Evolutionary conservation across 225 moss, liverwort and hornwort species (phyloP).

Genomic region (Takakia lepidozioides): DNA sequence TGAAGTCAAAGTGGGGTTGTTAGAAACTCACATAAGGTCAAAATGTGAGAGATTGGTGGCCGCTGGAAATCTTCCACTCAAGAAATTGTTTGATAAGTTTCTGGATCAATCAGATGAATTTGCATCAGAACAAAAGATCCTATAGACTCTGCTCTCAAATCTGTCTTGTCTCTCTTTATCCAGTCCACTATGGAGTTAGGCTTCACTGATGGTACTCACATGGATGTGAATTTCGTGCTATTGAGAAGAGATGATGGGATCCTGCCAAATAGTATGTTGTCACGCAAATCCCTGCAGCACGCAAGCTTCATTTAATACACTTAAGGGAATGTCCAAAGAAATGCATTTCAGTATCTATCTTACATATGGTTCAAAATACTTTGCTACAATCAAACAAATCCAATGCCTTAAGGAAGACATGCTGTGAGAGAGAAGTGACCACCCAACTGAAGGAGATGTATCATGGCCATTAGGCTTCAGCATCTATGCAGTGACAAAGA

Average conservation of each 20-base stretch:
- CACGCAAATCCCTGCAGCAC: constrained; percentile 3
- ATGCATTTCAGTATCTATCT: no score
- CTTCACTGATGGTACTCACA: constrained; percentile 5
- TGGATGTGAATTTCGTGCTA: constrained; percentile 33
- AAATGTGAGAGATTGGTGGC: constrained; percentile 16
- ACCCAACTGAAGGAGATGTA: no score
- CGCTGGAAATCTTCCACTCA: constrained; percentile 22
- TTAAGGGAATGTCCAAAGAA: neutral
- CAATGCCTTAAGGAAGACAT: no score
- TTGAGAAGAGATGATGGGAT: constrained; percentile 21
- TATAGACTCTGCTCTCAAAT: no score
- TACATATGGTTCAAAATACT: no score
- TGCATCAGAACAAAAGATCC: no score
- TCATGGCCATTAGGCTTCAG: no score
- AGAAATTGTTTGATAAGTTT: constrained; percentile 40
- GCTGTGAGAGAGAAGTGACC: no score
- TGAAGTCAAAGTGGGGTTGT: neutral
- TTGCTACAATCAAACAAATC: no score
- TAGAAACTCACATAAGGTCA: constrained; percentile 25
- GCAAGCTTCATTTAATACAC: neutral
- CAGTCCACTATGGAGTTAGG: no score
- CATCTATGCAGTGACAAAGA: no score
- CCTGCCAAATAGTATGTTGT: neutral
- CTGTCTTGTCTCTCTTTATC: no score
- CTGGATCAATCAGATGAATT: neutral